Conservation (phyloP, 768 basidiomycete species). For the Mycena filopes region DNA sequence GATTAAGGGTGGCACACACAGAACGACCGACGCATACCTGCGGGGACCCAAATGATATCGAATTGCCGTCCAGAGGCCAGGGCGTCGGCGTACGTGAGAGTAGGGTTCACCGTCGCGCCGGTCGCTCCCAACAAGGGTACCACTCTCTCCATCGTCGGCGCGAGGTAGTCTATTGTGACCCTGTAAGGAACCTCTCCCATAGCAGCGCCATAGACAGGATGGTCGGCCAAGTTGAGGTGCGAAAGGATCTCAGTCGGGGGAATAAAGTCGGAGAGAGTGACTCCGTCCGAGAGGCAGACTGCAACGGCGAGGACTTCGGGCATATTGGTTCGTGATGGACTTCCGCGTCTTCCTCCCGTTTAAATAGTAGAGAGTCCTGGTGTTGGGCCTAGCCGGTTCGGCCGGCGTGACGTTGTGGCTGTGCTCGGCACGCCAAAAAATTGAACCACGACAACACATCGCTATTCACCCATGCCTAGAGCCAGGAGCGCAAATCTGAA, state of each 20-base stretch:
- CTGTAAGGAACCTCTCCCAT: slow-evolving; percentile 23
- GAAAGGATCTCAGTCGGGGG: slow-evolving; percentile 27
- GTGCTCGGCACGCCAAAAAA: no score
- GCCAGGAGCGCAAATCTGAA: no score
- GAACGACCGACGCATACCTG: slow-evolving; percentile 6
- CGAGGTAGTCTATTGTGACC: slow-evolving; percentile 24
- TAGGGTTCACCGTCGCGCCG: slow-evolving; percentile 26
- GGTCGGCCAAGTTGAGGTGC: slow-evolving; percentile 23
- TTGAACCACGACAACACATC: no score
- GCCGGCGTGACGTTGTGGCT: no score
- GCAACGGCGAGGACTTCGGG: slow-evolving; percentile 25
- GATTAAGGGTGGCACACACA: not conserved
- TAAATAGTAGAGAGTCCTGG: no score
- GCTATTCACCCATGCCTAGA: no score
- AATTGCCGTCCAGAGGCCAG: slow-evolving; percentile 25
- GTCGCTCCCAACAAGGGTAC: not conserved
- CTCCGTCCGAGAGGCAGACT: slow-evolving; percentile 26
- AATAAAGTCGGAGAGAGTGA: slow-evolving; percentile 34
- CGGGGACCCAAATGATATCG: slow-evolving; percentile 29
- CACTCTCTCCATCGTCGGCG: slow-evolving; percentile 27
- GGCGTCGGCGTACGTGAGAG: slow-evolving; percentile 26
- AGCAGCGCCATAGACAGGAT: not conserved
- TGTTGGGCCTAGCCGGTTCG: no score
- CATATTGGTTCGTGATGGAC: slow-evolving; percentile 2
- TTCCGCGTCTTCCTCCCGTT: no score